These are phyloP conservation scores for Tulasnella calospora DNA, from an alignment of 768 basidiomycete genomes.

Conservation along the genomic window DNA sequence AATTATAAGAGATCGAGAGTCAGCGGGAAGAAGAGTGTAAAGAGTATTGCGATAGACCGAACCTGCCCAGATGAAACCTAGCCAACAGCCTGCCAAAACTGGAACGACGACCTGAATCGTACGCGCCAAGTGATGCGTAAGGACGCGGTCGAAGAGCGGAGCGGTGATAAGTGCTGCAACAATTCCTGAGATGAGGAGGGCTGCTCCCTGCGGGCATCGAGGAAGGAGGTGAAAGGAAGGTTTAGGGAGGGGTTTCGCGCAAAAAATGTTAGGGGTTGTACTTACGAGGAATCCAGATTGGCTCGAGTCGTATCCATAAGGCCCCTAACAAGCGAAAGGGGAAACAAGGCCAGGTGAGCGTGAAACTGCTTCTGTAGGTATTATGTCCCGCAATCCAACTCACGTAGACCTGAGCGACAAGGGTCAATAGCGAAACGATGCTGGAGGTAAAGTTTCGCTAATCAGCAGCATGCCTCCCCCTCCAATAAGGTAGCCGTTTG, in stretches of 20 bases:
- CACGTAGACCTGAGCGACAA: constrained; percentile 66
- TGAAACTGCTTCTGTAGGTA: background rate
- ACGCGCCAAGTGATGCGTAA: constrained; percentile 64
- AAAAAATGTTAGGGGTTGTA: constrained; percentile 43
- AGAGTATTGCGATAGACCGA: constrained; percentile 29
- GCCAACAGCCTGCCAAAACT: constrained; percentile 53
- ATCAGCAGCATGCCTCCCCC: no score
- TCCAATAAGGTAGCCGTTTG: no score
- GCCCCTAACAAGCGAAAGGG: constrained; percentile 46
- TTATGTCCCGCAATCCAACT: constrained; percentile 29
- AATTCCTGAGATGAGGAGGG: constrained; percentile 48
- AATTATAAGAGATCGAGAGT: no score
- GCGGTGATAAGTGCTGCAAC: constrained; percentile 61
- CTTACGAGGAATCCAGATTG: constrained; percentile 55
- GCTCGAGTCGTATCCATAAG: constrained; percentile 65
- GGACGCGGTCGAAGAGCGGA: constrained; percentile 79
- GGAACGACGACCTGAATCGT: constrained; percentile 59
- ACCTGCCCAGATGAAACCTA: constrained; percentile 80
- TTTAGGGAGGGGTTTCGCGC: background rate
- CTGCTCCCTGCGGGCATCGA: constrained; percentile 49
- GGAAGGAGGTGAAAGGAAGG: constrained; percentile 40
- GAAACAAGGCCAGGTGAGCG: background rate
- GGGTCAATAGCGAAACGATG: constrained; percentile 57
- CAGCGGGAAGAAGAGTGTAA: no score
- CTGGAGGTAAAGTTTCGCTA: constrained; percentile 36